These are phyloP conservation scores for Lipomyces yamanashiensis DNA, from an alignment of 805 yeast genomes.

Conservation along the genomic window DNA sequence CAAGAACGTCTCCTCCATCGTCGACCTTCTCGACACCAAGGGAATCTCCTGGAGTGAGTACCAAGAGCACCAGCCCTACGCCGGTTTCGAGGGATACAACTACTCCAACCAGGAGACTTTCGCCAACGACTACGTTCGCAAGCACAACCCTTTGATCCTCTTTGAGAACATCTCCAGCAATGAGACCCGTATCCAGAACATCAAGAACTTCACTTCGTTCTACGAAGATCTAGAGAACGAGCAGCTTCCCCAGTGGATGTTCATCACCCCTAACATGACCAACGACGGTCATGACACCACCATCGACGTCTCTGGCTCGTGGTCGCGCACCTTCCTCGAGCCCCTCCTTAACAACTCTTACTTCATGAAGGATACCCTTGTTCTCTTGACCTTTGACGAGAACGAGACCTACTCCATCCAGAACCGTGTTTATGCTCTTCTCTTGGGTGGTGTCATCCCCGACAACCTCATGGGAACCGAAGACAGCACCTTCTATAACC, in stretches of 20 bases:
- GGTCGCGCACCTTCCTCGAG: slow-evolving; percentile 53
- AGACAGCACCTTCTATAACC: slow-evolving; percentile 57
- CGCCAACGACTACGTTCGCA: slow-evolving; percentile 57
- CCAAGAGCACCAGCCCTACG: slow-evolving; percentile 58
- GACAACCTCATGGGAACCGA: slow-evolving; percentile 50
- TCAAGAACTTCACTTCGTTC: slow-evolving; percentile 56
- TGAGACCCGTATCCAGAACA: slow-evolving; percentile 49
- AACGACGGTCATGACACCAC: slow-evolving; percentile 59
- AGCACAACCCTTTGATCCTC: slow-evolving; percentile 56
- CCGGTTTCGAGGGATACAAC: slow-evolving; percentile 57
- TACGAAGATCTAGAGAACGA: slow-evolving; percentile 49
- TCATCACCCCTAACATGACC: slow-evolving; percentile 60
- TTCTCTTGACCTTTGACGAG: slow-evolving; percentile 58
- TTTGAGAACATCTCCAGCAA: slow-evolving; percentile 50
- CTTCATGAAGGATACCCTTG: slow-evolving; percentile 54
- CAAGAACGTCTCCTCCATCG: slow-evolving; percentile 53
- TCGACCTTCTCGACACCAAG: slow-evolving; percentile 53
- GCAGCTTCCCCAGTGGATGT: slow-evolving; percentile 56
- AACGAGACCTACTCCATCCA: slow-evolving; percentile 51
- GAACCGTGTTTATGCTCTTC: slow-evolving; percentile 53
- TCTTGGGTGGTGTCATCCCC: slow-evolving; percentile 56
- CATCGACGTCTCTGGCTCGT: slow-evolving; percentile 52
- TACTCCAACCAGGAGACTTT: slow-evolving; percentile 51
- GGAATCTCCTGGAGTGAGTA: slow-evolving; percentile 60
- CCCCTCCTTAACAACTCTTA: slow-evolving; percentile 53